Evolutionary conservation across 1,284 basidiomycete species (phyloP).

Genomic region (Fomitopsis palustris): DNA sequence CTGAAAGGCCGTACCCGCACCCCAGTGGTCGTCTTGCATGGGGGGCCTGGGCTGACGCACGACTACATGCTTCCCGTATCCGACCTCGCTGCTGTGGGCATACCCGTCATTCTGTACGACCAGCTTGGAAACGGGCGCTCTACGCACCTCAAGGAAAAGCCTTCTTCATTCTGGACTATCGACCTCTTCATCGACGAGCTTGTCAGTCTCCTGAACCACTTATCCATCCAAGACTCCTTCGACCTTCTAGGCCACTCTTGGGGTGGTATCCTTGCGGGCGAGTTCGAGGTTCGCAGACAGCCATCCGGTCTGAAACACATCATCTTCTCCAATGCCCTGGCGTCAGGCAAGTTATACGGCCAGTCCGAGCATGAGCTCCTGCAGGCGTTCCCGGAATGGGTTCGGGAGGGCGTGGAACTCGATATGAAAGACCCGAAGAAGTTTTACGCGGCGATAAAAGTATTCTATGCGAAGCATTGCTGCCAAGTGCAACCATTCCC

Average conservation of each 20-base stretch:
- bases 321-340: slow-evolving; percentile 23
- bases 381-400: slow-evolving; percentile 18
- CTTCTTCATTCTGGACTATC: slow-evolving; percentile 28
- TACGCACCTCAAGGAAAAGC: slow-evolving; percentile 28
- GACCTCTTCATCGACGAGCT: slow-evolving; percentile 18
- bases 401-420: slow-evolving; percentile 19
- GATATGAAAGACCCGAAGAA: slow-evolving; percentile 21
- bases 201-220: slow-evolving; percentile 25
- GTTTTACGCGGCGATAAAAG: slow-evolving; percentile 20
- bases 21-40: slow-evolving; percentile 20
- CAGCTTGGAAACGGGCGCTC: slow-evolving; percentile 32
- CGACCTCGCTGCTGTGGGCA: slow-evolving; percentile 15
- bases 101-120: slow-evolving; percentile 32
- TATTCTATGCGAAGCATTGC: slow-evolving; percentile 19
- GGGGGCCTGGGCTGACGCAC: slow-evolving; percentile 23
- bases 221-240: slow-evolving; percentile 25
- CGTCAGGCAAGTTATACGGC: slow-evolving; percentile 19
- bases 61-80: slow-evolving; percentile 22
- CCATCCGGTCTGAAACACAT: slow-evolving; percentile 29
- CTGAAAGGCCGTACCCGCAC: slow-evolving; percentile 4
- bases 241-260: slow-evolving; percentile 34
- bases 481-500: slow-evolving; percentile 22
- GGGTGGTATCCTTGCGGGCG: slow-evolving; percentile 30
- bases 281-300: slow-evolving; percentile 20
- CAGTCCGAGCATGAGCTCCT: slow-evolving; percentile 15